These are phyloP conservation scores for Blastobotrys apis DNA, from an alignment of 1,139 yeast species.

Conservation along the genomic window DNA sequence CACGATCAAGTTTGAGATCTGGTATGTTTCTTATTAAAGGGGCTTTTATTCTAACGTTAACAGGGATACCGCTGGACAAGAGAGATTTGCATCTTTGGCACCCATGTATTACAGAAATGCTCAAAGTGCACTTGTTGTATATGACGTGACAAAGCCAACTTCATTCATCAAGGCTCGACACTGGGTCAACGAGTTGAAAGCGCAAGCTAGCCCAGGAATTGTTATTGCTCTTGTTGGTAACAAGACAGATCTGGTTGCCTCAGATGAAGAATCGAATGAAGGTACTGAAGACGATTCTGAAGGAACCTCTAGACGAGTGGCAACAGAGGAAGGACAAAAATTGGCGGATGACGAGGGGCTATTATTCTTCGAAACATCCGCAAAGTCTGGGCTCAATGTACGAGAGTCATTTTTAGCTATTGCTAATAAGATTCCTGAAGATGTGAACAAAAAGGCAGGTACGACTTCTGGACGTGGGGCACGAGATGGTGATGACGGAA, in stretches of 20 bases:
- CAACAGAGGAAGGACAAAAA: conserved; percentile 77
- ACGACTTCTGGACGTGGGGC: conserved; percentile 2
- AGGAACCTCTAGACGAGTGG: conserved; percentile 49
- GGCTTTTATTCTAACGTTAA: conserved; percentile 33
- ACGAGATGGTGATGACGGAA: conserved; percentile 19
- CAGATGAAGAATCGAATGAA: conserved; percentile 31
- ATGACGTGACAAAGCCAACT: conserved; percentile 96
- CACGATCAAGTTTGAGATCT: conserved; percentile 77
- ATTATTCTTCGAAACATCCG: conserved; percentile 90
- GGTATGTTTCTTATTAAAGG: conserved; percentile 5
- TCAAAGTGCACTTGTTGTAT: conserved; percentile 96
- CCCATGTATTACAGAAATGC: conserved; percentile 98
- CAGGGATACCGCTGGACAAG: conserved; percentile 97
- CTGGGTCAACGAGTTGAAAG: conserved; percentile 96
- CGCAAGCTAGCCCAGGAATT: conserved; percentile 88
- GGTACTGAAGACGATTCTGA: conserved; percentile 21
- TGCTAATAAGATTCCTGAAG: conserved; percentile 75
- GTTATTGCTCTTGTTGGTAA: conserved; percentile 93
- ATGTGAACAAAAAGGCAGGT: conserved; percentile 22
- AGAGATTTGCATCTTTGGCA: conserved; percentile 91
- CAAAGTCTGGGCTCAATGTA: conserved; percentile 87
- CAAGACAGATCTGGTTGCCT: conserved; percentile 62
- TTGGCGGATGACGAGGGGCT: conserved; percentile 82
- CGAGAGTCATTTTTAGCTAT: conserved; percentile 88
- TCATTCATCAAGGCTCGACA: conserved; percentile 97